Conservation (phyloP, 176 grass and related monocot genomes). For the Hordeum vulgare region DNA sequence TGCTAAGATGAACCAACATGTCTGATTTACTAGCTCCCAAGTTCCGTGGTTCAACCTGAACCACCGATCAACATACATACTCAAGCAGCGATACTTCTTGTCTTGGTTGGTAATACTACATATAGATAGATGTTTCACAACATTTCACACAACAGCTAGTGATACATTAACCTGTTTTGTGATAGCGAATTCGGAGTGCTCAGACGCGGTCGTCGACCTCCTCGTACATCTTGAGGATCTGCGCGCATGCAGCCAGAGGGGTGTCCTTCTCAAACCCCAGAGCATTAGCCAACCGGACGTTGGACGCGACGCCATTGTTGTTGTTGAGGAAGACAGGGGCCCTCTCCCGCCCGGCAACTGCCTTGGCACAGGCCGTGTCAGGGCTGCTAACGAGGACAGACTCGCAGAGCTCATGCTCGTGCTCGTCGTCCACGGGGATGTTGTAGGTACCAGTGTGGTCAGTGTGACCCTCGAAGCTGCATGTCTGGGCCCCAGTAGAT, state of each 20-base stretch:
- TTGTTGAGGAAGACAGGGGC: conserved; percentile 79
- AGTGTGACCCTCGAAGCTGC: conserved; percentile 69
- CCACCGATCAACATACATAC: neutral
- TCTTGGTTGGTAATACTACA: neutral
- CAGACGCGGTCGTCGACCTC: conserved; percentile 36
- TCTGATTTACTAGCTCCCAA: neutral
- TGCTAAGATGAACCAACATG: neutral
- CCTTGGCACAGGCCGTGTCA: conserved; percentile 39
- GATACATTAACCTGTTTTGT: neutral
- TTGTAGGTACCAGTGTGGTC: conserved; percentile 90
- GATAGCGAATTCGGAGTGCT: neutral
- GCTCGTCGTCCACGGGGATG: conserved; percentile 53
- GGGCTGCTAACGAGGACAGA: conserved; percentile 85
- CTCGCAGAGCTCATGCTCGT: conserved; percentile 80
- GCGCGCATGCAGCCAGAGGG: conserved; percentile 32
- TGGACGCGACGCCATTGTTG: conserved; percentile 73
- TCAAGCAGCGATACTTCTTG: neutral
- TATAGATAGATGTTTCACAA: neutral
- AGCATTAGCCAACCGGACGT: conserved; percentile 62
- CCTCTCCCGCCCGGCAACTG: conserved; percentile 63
- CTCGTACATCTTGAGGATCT: conserved; percentile 74
- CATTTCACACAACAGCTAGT: conserved; percentile 1
- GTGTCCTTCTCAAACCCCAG: conserved; percentile 70
- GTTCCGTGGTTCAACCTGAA: neutral
- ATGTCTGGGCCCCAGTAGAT: conserved; percentile 35